phyloP scores from a whole-genome alignment of 345 rosid species.

The Eucalyptus dawsonii region DNA sequence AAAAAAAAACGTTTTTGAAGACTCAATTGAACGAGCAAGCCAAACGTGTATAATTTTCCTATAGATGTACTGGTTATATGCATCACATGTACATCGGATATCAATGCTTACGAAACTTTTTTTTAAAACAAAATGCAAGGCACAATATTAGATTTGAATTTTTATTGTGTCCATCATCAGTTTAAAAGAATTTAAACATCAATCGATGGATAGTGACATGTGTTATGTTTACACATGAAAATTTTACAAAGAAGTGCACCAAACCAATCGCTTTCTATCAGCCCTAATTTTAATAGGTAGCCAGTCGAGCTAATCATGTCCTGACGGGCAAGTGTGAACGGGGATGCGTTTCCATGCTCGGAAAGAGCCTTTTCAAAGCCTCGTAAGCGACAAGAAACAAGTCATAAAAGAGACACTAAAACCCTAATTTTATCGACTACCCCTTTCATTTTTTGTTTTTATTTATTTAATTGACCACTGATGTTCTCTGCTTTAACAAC shows the following conservation, averaged over 20 bases:
- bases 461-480: background rate
- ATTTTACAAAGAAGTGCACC: background rate
- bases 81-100: rapidly evolving
- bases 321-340: background rate
- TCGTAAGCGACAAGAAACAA: background rate
- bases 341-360: background rate
- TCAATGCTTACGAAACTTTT: background rate
- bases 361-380: background rate
- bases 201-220: background rate
- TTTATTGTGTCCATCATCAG: background rate
- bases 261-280: background rate
- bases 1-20: background rate
- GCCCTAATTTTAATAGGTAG: background rate
- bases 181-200: background rate
- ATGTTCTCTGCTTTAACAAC: background rate
- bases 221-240: background rate
- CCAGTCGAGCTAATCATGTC: background rate
- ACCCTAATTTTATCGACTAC: background rate
- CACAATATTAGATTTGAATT: background rate
- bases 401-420: background rate
- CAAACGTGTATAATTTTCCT: rapidly evolving
- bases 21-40: rapidly evolving
- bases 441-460: background rate
- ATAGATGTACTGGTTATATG: background rate
- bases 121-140: background rate